Percentiles rank a stretch among this genome's conserved stretches.
Evolutionary conservation across 345 rosid genomes (phyloP).

Genomic region (Gossypium anomalum): DNA sequence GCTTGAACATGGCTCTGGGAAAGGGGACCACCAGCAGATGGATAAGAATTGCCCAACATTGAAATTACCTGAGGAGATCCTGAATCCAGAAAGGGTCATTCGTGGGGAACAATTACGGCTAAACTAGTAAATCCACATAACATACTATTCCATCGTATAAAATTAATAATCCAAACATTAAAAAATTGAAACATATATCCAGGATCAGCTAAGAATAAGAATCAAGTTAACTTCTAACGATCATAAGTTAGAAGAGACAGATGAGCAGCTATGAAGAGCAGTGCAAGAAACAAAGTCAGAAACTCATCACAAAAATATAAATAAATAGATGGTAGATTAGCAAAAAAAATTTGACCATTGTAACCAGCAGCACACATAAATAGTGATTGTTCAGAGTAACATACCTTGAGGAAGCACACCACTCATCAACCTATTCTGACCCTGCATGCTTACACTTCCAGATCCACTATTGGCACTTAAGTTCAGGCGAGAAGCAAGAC

Average conservation of each 20-base stretch:
- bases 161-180: not conserved
- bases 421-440: constrained; percentile 84
- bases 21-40: constrained; percentile 72
- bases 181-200: not conserved
- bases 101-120: constrained; percentile 13
- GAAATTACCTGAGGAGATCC: constrained; percentile 93
- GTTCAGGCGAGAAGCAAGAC: constrained; percentile 79
- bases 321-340: not conserved
- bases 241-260: not conserved
- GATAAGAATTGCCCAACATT: constrained; percentile 75
- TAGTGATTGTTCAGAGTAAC: not conserved
- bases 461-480: constrained; percentile 75
- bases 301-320: not conserved
- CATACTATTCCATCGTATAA: not conserved
- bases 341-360: no score
- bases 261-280: not conserved
- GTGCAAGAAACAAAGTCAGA: not conserved
- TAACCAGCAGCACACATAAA: not conserved
- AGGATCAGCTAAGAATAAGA: not conserved
- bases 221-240: not conserved
- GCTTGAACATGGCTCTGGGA: constrained; percentile 85
- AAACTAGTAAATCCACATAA: constrained; percentile 4
- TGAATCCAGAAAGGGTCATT: constrained; percentile 37
- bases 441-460: constrained; percentile 72
- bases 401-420: constrained; percentile 92